Evolutionary conservation across 129 eudicot genomes (phyloP), one percentile per base, ranked within the genome.

Genomic region (Lactuca sativa): DNA sequence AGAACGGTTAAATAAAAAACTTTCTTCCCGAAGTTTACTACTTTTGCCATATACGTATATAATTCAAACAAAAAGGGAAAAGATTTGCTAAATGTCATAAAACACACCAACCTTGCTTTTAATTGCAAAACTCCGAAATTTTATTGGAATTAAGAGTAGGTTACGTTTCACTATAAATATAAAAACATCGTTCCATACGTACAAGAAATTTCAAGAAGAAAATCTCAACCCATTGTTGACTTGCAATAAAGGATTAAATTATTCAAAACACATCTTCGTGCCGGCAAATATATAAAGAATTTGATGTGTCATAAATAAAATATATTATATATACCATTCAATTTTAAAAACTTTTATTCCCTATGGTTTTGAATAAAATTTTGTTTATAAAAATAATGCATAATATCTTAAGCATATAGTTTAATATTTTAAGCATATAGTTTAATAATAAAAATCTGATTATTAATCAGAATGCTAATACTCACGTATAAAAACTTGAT

Each of bases 31-130:
- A 53, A 6, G 25, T 53, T 53, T 53, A 15, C 58, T 53, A 53
- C 30, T 53, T 53, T 53, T n/a, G 9, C 21, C 5, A 53, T 5
- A 15, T 14, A 53, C 14, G 3, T 12, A 10, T 4, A 53, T 15
- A 62, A 36, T 34, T 5, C 12, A 51, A 49, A 47, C n/a, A 30
- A 34, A 8, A 14, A n/a, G 52, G 4, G 14, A 51, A 15, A 34
- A 43, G 10, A 43, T 18, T 21, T 47, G 13, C 25, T 6, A 56
- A 41, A 58, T 66, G 67, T 65, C 67, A 48, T 59, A 64, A 66
- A 58, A 55, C 64, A n/a, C 53, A 43, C 60, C 78, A 43, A 74
- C 78, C 66, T 74, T 65, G 79, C 79, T 74, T 74, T 56, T 16
- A 51, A 33, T 12, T 32, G 33, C 37, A 44, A 56, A 66, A 66